Evolutionary conservation across 2,329 filamentous ascomycete species (phyloP).

Genomic region (Dothideomycetes sp.): DNA sequence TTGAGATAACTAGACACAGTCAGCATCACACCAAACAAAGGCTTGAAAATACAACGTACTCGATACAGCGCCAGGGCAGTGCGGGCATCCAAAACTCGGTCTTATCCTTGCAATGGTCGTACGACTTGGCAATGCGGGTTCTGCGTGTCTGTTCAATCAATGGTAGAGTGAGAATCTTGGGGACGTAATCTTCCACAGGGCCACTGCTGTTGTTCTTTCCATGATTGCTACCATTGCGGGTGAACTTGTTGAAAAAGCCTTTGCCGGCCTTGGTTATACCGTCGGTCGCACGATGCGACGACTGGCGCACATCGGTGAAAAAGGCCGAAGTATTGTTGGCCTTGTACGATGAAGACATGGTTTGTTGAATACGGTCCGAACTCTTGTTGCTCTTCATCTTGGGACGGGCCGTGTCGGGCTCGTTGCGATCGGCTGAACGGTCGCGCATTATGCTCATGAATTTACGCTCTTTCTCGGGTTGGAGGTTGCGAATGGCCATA

Average conservation of each 20-base stretch:
- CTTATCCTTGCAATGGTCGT: constrained; percentile 85
- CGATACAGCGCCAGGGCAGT: constrained; percentile 89
- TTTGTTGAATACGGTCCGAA: constrained; percentile 2
- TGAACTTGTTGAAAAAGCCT: constrained; percentile 65
- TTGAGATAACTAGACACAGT: constrained; percentile 60
- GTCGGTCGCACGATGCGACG: constrained; percentile 65
- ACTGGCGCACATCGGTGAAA: constrained; percentile 47
- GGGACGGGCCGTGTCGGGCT: constrained; percentile 17
- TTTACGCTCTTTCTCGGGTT: constrained; percentile 53
- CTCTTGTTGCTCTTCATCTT: constrained; percentile 15
- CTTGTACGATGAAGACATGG: constrained; percentile 4
- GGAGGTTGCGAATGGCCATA: constrained; percentile 7
- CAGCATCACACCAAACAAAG: constrained; percentile 4
- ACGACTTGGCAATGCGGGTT: constrained; percentile 80
- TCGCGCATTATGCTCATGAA: constrained; percentile 61
- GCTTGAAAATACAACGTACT: constrained; percentile 41
- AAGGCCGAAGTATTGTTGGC: constrained; percentile 10
- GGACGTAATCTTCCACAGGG: constrained; percentile 71
- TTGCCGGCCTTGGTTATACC: constrained; percentile 64
- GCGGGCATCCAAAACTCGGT: constrained; percentile 99
- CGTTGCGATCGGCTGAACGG: constrained; percentile 60
- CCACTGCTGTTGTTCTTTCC: constrained; percentile 49
- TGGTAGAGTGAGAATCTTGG: constrained; percentile 77
- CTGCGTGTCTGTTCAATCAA: constrained; percentile 81
- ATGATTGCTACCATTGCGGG: constrained; percentile 60